A percentile compares a stretch with the other conserved stretches of the same genome.
phyloP scores from a whole-genome alignment of 306 rosid species.

The Dalbergia oliveri region DNA sequence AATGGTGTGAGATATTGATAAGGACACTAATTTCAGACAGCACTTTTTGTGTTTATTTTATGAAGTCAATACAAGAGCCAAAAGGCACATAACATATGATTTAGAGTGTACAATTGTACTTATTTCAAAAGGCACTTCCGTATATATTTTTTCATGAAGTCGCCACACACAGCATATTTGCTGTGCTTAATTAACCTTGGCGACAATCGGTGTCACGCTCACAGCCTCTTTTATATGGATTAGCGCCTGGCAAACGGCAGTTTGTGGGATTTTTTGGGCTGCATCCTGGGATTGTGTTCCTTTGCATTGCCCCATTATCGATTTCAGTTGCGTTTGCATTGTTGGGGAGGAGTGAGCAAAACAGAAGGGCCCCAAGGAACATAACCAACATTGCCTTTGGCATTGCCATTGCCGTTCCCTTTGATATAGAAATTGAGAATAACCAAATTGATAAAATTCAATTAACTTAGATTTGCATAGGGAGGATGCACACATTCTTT shows the following conservation, averaged over 20 bases:
- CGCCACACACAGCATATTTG: too few relatives aligned
- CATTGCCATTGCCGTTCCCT: background rate
- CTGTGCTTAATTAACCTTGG: too few relatives aligned
- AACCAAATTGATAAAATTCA: background rate
- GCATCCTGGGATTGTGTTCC: slow-evolving; percentile 4
- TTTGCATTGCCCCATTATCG: background rate
- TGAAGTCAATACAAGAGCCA: too few relatives aligned
- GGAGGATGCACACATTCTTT: background rate
- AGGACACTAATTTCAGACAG: too few relatives aligned
- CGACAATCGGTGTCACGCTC: too few relatives aligned
- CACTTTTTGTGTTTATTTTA: too few relatives aligned
- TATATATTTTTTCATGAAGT: too few relatives aligned
- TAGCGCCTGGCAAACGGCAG: background rate
- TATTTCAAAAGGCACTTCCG: too few relatives aligned
- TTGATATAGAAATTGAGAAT: background rate
- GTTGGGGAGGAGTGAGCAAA: background rate
- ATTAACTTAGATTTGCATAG: background rate
- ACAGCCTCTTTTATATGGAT: slow-evolving; percentile 16
- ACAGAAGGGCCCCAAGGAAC: background rate
- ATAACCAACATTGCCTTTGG: background rate
- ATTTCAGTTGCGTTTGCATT: background rate
- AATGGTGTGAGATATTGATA: too few relatives aligned
- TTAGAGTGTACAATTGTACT: too few relatives aligned
- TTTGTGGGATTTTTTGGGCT: background rate
- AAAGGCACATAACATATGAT: too few relatives aligned